Conservation (phyloP, 805 yeast species). For the Candida fluviatilis region DNA sequence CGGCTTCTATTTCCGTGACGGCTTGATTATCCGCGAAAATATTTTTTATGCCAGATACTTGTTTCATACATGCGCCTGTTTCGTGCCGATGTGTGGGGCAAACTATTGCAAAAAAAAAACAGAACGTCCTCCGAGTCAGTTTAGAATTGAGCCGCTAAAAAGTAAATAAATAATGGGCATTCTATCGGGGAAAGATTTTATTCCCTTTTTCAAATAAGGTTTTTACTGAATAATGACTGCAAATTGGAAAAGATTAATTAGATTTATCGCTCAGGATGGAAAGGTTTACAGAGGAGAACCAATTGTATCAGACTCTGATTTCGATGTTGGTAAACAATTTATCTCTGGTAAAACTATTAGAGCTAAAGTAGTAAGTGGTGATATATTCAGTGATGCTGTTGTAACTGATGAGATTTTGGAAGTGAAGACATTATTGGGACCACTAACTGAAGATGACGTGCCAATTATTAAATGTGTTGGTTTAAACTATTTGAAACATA, state of each 20-base stretch:
- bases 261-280: conserved; percentile 46
- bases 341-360: conserved; percentile 28
- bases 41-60: too few species aligned
- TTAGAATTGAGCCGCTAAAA: too few species aligned
- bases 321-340: conserved; percentile 21
- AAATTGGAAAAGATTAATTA: conserved; percentile 24
- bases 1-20: too few species aligned
- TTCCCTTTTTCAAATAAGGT: too few species aligned
- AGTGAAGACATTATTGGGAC: conserved; percentile 11
- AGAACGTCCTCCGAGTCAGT: too few species aligned
- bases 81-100: too few species aligned
- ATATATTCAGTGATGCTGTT: conserved; percentile 32
- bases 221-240: conserved; percentile 6
- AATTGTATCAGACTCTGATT: conserved; percentile 26
- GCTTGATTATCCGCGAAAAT: too few species aligned
- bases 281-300: conserved; percentile 46
- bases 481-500: conserved; percentile 45
- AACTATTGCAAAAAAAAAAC: too few species aligned
- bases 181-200: too few species aligned
- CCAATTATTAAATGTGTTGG: conserved; percentile 45
- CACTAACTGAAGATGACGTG: conserved; percentile 11
- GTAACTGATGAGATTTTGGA: conserved; percentile 32
- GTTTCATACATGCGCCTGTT: too few species aligned
- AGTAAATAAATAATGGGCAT: too few species aligned
- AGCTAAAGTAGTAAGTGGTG: conserved; percentile 46